Conservation (phyloP, 1,284 basidiomycete genomes). For the Ceratobasidium sp. region DNA sequence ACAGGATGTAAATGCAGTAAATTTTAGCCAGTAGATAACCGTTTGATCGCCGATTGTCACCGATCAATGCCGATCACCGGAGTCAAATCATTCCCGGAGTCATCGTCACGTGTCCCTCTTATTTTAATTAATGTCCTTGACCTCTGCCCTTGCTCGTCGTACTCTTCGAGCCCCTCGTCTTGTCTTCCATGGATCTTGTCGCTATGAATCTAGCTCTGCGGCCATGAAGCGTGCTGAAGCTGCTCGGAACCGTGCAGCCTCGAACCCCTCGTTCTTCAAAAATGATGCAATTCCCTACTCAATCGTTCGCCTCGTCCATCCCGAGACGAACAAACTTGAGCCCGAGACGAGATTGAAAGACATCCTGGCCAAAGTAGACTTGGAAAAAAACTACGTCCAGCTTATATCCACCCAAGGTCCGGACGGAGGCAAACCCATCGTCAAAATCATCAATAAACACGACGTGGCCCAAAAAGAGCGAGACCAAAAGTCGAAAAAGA, state of each 20-base stretch:
- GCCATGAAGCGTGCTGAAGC: constrained; percentile 39
- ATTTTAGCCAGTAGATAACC: too few species aligned
- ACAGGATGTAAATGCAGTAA: background rate
- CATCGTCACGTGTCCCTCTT: too few species aligned
- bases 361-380: constrained; percentile 43
- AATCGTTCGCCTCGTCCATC: constrained; percentile 49
- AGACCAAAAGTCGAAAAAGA: constrained; percentile 56
- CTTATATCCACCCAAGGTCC: constrained; percentile 38
- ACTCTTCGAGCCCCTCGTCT: background rate
- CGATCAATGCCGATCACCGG: background rate
- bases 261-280: constrained; percentile 28
- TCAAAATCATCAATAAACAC: constrained; percentile 50
- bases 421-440: constrained; percentile 40
- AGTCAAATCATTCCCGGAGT: too few species aligned
- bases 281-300: constrained; percentile 50
- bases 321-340: constrained; percentile 46
- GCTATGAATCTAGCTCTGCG: constrained; percentile 13
- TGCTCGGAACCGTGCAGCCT: constrained; percentile 20
- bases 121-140: background rate
- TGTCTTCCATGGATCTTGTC: constrained; percentile 8
- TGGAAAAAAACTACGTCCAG: constrained; percentile 45
- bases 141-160: background rate
- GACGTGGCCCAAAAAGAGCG: constrained; percentile 52
- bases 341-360: constrained; percentile 43
- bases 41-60: background rate